These are phyloP conservation scores for Calcarisporium arbuscula DNA, from an alignment of 2,329 filamentous ascomycete species.

Conservation along the genomic window DNA sequence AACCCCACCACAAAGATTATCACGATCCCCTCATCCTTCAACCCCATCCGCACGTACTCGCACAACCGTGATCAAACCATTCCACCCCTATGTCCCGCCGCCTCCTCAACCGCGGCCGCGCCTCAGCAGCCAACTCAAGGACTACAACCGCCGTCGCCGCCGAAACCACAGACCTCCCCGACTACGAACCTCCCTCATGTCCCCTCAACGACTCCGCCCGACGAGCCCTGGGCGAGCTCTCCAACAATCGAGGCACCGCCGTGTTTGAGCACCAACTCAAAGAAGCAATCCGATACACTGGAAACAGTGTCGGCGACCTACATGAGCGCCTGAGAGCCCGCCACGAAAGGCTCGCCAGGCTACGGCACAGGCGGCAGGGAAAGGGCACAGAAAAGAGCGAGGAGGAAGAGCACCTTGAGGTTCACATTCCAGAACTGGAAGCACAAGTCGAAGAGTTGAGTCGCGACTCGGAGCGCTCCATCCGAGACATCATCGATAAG, in stretches of 20 bases:
- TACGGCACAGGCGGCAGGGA: slow-evolving; percentile 28
- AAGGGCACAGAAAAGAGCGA: slow-evolving; percentile 27
- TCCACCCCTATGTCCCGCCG: slow-evolving; percentile 30
- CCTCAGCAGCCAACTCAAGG: slow-evolving; percentile 3
- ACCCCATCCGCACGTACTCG: too few species aligned
- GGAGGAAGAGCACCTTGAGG: slow-evolving; percentile 31
- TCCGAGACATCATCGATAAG: slow-evolving; percentile 44
- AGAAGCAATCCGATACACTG: slow-evolving; percentile 36
- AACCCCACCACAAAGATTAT: too few species aligned
- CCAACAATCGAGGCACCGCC: slow-evolving; percentile 31
- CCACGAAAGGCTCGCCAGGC: slow-evolving; percentile 23
- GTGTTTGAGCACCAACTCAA: slow-evolving; percentile 41
- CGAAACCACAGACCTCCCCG: slow-evolving; percentile 29
- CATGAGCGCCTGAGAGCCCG: slow-evolving; percentile 40
- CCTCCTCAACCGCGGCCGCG: slow-evolving; percentile 20
- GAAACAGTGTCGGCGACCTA: slow-evolving; percentile 38
- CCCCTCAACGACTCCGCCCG: slow-evolving; percentile 35
- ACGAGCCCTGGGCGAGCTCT: slow-evolving; percentile 35
- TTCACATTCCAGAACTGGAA: slow-evolving; percentile 32
- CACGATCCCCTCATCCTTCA: too few species aligned
- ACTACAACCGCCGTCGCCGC: slow-evolving; percentile 13
- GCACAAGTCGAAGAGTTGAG: slow-evolving; percentile 36
- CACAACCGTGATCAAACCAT: too few species aligned
- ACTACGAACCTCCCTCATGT: slow-evolving; percentile 42
- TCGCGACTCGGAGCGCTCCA: slow-evolving; percentile 35